phyloP scores from a whole-genome alignment of 2,329 filamentous ascomycete genomes.

The Aspergillus luchuensis region DNA sequence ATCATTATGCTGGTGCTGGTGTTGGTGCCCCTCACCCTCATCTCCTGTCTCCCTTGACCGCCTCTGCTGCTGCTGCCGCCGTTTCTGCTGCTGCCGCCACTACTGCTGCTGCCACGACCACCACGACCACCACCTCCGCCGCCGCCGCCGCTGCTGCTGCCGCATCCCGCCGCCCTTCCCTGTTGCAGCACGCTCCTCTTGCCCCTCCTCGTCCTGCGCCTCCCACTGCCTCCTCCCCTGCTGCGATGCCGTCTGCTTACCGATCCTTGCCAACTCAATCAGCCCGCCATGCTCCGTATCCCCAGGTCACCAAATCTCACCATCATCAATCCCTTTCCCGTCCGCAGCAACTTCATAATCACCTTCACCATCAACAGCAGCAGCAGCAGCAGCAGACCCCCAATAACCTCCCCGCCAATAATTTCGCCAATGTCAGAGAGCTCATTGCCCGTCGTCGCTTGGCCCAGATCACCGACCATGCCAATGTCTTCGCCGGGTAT shows the following conservation, averaged over 20 bases:
- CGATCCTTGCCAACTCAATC: slow-evolving; percentile 41
- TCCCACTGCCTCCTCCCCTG: slow-evolving; percentile 28
- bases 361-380: slow-evolving; percentile 19
- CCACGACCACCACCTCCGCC: slow-evolving; percentile 17
- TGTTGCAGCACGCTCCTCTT: slow-evolving; percentile 37
- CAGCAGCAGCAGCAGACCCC: slow-evolving; percentile 11
- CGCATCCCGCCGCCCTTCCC: slow-evolving; percentile 32
- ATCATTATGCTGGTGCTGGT: slow-evolving; percentile 14
- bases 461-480: slow-evolving; percentile 48
- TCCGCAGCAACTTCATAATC: slow-evolving; percentile 22
- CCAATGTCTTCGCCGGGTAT: slow-evolving; percentile 48
- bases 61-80: slow-evolving; percentile 13
- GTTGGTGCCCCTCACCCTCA: slow-evolving; percentile 18
- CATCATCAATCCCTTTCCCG: slow-evolving; percentile 25
- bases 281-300: slow-evolving; percentile 42
- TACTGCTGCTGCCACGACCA: slow-evolving; percentile 20
- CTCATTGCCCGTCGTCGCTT: slow-evolving; percentile 45
- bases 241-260: slow-evolving; percentile 49
- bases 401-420: slow-evolving; percentile 36
- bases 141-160: slow-evolving; percentile 22
- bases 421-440: slow-evolving; percentile 45
- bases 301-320: slow-evolving; percentile 40
- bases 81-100: slow-evolving; percentile 18
- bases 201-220: slow-evolving; percentile 36
- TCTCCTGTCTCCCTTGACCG: slow-evolving; percentile 11